These are phyloP conservation scores for Pseudogymnoascus pannorum DNA, from an alignment of 2,329 filamentous ascomycete species.

Conservation along the genomic window DNA sequence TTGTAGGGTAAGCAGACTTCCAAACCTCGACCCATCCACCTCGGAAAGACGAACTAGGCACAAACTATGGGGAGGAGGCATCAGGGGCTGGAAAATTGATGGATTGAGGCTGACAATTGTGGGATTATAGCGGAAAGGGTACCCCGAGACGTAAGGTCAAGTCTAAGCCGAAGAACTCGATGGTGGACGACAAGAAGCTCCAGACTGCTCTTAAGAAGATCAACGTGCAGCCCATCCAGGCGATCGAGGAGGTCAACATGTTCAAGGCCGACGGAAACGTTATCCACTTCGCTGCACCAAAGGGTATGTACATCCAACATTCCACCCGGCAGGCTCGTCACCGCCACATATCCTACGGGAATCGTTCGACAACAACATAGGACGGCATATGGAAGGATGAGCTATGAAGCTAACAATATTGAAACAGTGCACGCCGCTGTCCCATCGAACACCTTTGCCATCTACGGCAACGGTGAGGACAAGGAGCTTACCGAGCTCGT, in stretches of 20 bases:
- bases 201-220: slow-evolving; percentile 97
- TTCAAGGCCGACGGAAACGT: slow-evolving; percentile 99
- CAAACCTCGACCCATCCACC: neutral
- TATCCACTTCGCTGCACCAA: slow-evolving; percentile 96
- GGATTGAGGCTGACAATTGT: slow-evolving; percentile 22
- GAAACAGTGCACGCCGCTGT: slow-evolving; percentile 85
- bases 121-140: slow-evolving; percentile 70
- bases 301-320: slow-evolving; percentile 53
- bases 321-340: neutral
- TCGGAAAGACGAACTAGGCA: slow-evolving; percentile 3
- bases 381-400: neutral
- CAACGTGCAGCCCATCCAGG: slow-evolving; percentile 98
- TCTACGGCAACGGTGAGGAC: slow-evolving; percentile 98
- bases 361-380: neutral
- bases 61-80: neutral
- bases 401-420: neutral
- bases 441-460: slow-evolving; percentile 97
- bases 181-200: slow-evolving; percentile 99
- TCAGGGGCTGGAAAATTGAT: slow-evolving; percentile 10
- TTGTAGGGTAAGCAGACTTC: slow-evolving; percentile 9
- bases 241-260: slow-evolving; percentile 99
- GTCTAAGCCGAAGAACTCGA: slow-evolving; percentile 88
- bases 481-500: slow-evolving; percentile 99
- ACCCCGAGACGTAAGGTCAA: slow-evolving; percentile 97
- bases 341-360: neutral